Conservation (phyloP, 2,329 filamentous ascomycete genomes). For the Monilinia fructigena region DNA sequence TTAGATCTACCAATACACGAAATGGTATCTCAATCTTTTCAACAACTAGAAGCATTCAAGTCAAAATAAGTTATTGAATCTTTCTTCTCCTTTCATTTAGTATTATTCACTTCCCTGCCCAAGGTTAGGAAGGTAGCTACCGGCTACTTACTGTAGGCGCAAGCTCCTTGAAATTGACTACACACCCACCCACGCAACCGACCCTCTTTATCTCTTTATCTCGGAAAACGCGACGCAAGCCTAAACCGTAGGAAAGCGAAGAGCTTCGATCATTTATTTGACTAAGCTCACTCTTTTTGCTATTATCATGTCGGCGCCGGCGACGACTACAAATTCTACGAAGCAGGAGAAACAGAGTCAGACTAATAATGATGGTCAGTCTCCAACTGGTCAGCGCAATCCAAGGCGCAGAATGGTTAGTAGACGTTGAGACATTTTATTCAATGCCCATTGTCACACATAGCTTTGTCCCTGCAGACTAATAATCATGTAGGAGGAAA, state of each 20-base stretch:
- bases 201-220: constrained; percentile 7
- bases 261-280: constrained; percentile 22
- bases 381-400: constrained; percentile 17
- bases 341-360: constrained; percentile 19
- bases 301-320: constrained; percentile 17
- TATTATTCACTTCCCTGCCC: too few relatives aligned
- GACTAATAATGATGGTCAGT: constrained; percentile 2
- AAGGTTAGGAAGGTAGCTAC: too few relatives aligned
- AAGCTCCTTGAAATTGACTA: neutral
- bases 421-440: neutral
- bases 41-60: neutral
- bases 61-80: neutral
- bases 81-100: neutral
- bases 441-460: constrained; percentile 16
- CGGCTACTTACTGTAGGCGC: too few relatives aligned
- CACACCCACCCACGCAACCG: neutral
- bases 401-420: constrained; percentile 19
- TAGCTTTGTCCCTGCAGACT: constrained; percentile 8
- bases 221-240: constrained; percentile 19
- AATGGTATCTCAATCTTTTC: neutral
- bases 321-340: constrained; percentile 17
- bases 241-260: constrained; percentile 29
- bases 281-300: constrained; percentile 14
- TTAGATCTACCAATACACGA: constrained; percentile 2
- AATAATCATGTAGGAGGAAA: constrained; percentile 14